Evolutionary conservation across 2,329 filamentous ascomycete species (phyloP).

Genomic region (Aureobasidium sp.): DNA sequence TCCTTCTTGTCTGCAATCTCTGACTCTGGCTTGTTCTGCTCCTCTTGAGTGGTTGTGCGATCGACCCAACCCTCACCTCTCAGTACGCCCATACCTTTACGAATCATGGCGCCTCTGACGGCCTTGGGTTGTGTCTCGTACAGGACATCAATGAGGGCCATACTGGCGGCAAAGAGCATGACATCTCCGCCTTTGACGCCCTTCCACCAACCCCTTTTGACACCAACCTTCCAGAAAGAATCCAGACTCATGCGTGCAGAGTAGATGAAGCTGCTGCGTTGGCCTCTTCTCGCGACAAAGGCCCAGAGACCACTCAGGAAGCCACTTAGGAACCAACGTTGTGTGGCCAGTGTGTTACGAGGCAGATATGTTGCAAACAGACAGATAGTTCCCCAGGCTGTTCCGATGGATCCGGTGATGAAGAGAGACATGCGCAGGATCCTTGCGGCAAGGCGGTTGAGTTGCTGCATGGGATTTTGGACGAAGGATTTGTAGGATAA

Average conservation of each 20-base stretch:
- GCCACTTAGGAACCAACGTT: conserved; percentile 85
- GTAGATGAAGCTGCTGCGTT: conserved; percentile 69
- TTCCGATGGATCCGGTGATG: conserved; percentile 74
- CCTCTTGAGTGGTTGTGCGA: neutral
- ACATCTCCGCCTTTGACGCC: conserved; percentile 78
- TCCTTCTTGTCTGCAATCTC: neutral
- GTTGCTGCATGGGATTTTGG: conserved; percentile 58
- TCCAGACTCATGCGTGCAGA: conserved; percentile 71
- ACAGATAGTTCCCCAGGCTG: conserved; percentile 83
- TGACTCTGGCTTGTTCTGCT: neutral
- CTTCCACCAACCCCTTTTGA: conserved; percentile 82
- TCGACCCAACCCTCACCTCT: conserved; percentile 50
- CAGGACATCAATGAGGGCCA: conserved; percentile 70
- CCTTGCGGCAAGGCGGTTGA: conserved; percentile 59
- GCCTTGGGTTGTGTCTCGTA: conserved; percentile 66
- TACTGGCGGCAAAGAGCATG: conserved; percentile 69
- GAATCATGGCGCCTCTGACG: conserved; percentile 58
- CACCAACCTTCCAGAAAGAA: conserved; percentile 85
- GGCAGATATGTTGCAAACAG: conserved; percentile 78
- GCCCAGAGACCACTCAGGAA: conserved; percentile 82
- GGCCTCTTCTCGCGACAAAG: conserved; percentile 60
- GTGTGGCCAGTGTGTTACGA: conserved; percentile 64
- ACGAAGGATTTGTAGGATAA: conserved; percentile 63
- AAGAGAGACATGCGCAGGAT: conserved; percentile 72
- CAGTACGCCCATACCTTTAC: conserved; percentile 67